Evolutionary conservation across 768 basidiomycete species (phyloP).

Genomic region (Filobasidium wieringae): DNA sequence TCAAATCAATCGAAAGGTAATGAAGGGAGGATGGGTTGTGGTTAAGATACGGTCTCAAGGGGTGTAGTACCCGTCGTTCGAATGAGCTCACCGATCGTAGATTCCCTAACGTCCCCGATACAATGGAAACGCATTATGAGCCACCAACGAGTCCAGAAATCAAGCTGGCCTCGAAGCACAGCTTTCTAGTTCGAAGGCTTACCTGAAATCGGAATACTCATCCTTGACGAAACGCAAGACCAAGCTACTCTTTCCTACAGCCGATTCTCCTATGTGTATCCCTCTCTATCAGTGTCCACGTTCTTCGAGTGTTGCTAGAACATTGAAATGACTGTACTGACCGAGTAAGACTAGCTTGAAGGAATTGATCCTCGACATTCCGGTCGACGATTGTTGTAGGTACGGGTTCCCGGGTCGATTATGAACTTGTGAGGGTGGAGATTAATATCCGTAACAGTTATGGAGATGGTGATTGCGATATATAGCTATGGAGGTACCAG

Average conservation of each 20-base stretch:
- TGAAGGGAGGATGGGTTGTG: background rate
- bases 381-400: too few relatives aligned
- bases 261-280: conserved; percentile 67
- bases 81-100: conserved; percentile 30
- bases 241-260: conserved; percentile 85
- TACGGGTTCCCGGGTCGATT: too few relatives aligned
- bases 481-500: too few relatives aligned
- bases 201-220: conserved; percentile 40
- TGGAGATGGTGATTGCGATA: too few relatives aligned
- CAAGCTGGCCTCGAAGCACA: too few relatives aligned
- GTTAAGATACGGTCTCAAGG: background rate
- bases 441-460: too few relatives aligned
- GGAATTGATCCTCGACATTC: conserved; percentile 19
- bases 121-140: too few relatives aligned
- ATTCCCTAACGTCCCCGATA: too few relatives aligned
- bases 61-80: too few relatives aligned
- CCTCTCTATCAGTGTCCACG: background rate
- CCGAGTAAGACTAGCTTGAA: conserved; percentile 96
- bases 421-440: too few relatives aligned
- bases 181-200: conserved; percentile 6
- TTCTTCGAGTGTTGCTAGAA: background rate
- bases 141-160: too few relatives aligned
- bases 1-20: background rate
- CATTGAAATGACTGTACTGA: conserved; percentile 37
- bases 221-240: conserved; percentile 77